Evolutionary conservation across 768 basidiomycete species (phyloP).

Genomic region (Lentinula sp.): DNA sequence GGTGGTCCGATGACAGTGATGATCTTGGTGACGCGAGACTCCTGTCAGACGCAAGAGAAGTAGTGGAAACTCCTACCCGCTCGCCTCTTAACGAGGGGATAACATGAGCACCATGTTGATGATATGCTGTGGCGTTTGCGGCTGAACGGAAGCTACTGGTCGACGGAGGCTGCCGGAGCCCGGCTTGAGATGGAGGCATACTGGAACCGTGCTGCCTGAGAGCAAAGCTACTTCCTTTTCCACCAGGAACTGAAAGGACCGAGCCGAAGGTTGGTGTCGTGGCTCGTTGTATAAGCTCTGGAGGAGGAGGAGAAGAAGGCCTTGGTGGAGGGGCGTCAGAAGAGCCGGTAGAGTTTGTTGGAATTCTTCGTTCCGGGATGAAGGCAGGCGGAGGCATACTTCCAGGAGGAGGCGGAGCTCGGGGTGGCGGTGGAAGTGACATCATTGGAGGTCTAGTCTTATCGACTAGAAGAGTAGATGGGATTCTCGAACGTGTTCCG

Average conservation of each 20-base stretch:
- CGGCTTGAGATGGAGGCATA: slow-evolving; percentile 63
- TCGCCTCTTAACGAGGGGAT: slow-evolving; percentile 33
- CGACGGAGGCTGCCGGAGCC: slow-evolving; percentile 66
- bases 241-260: slow-evolving; percentile 44
- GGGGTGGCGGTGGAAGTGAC: slow-evolving; percentile 76
- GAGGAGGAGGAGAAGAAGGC: slow-evolving; percentile 88
- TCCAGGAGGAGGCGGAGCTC: slow-evolving; percentile 52
- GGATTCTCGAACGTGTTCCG: slow-evolving; percentile 47
- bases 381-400: slow-evolving; percentile 74
- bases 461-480: slow-evolving; percentile 53
- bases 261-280: slow-evolving; percentile 79
- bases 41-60: slow-evolving; percentile 66
- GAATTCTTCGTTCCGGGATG: slow-evolving; percentile 62
- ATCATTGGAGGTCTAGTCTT: slow-evolving; percentile 84
- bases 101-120: slow-evolving; percentile 35
- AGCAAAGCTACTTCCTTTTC: slow-evolving; percentile 31
- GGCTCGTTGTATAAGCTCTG: slow-evolving; percentile 88
- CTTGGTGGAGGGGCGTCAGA: slow-evolving; percentile 70
- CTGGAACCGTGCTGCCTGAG: slow-evolving; percentile 66
- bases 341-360: slow-evolving; percentile 35
- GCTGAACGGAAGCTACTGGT: slow-evolving; percentile 82
- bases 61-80: slow-evolving; percentile 55
- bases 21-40: slow-evolving; percentile 69
- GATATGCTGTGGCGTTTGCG: slow-evolving; percentile 51
- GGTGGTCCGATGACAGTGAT: slow-evolving; percentile 77